Conservation (phyloP, 2,329 filamentous ascomycete genomes). For the Neonectria neomacrospora region DNA sequence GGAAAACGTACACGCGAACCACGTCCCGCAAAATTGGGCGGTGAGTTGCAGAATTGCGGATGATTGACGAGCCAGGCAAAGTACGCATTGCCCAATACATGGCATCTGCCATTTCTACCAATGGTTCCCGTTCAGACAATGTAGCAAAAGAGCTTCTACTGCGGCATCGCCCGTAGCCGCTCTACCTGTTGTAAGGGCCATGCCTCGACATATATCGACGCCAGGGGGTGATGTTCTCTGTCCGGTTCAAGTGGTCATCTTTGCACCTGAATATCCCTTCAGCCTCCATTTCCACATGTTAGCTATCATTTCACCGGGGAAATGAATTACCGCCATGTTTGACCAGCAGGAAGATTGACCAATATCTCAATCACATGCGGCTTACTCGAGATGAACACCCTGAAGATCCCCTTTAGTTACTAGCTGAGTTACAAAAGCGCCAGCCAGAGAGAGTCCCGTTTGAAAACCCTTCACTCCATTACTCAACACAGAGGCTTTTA, state of each 20-base stretch:
- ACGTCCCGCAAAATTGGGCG: background rate
- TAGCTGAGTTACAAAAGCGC: conserved; percentile 19
- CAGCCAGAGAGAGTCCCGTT: conserved; percentile 26
- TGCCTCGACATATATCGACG: background rate
- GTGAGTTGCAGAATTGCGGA: background rate
- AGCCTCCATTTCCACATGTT: too few species aligned
- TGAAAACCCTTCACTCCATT: conserved; percentile 26
- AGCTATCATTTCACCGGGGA: too few species aligned
- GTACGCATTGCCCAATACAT: background rate
- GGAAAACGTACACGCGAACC: too few species aligned
- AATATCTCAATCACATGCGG: conserved; percentile 21
- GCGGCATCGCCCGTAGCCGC: background rate
- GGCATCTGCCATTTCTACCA: too few species aligned
- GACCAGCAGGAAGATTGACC: conserved; percentile 4
- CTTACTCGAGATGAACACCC: conserved; percentile 11
- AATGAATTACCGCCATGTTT: conserved; percentile 3
- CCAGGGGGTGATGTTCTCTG: background rate
- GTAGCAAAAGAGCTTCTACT: background rate
- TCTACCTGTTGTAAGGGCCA: background rate
- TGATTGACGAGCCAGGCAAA: background rate
- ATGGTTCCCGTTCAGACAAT: background rate
- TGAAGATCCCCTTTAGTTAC: conserved; percentile 2
- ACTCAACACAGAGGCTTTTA: conserved; percentile 14
- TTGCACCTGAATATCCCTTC: too few species aligned
- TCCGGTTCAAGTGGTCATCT: too few species aligned